A percentile compares a stretch with the other conserved stretches of the same genome.
phyloP scores from a whole-genome alignment of 352 stramenopile species.

The Halophytophthora batemanensis region DNA sequence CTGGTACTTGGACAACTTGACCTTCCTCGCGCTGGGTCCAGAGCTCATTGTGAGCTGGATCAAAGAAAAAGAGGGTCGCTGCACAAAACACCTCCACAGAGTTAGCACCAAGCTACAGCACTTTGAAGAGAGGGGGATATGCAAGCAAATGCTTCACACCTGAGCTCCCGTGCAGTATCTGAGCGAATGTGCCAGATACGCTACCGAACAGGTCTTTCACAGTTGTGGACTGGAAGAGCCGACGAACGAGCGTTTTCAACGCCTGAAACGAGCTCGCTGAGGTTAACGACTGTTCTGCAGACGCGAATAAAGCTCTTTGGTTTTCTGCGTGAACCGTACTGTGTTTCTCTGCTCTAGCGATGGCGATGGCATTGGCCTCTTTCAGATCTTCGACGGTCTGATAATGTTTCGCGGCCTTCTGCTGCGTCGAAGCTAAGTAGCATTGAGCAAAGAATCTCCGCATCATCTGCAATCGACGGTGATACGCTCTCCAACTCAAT shows the following conservation, averaged over 20 bases:
- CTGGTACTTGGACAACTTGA: conserved; percentile 46
- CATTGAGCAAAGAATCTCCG: conserved; percentile 33
- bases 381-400: conserved; percentile 14
- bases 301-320: conserved; percentile 12
- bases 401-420: conserved; percentile 5
- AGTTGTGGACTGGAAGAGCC: conserved; percentile 28
- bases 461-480: conserved; percentile 25
- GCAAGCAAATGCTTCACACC: conserved; percentile 14
- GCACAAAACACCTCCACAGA: neutral
- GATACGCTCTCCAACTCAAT: conserved; percentile 57
- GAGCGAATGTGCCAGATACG: conserved; percentile 31
- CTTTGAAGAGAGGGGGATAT: neutral
- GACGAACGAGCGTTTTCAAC: conserved; percentile 49
- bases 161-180: conserved; percentile 38
- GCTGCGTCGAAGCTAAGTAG: conserved; percentile 12
- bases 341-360: conserved; percentile 10
- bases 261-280: conserved; percentile 22
- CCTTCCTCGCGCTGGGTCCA: conserved; percentile 57
- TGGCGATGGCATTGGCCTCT: conserved; percentile 7
- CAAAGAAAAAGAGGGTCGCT: conserved; percentile 60
- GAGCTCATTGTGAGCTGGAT: conserved; percentile 58
- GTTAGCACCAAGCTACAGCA: neutral
- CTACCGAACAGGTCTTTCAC: conserved; percentile 45
- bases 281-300: conserved; percentile 24
- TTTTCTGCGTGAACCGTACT: conserved; percentile 9